phyloP scores from a whole-genome alignment of 1,284 basidiomycete species.

The Malassezia psittaci region DNA sequence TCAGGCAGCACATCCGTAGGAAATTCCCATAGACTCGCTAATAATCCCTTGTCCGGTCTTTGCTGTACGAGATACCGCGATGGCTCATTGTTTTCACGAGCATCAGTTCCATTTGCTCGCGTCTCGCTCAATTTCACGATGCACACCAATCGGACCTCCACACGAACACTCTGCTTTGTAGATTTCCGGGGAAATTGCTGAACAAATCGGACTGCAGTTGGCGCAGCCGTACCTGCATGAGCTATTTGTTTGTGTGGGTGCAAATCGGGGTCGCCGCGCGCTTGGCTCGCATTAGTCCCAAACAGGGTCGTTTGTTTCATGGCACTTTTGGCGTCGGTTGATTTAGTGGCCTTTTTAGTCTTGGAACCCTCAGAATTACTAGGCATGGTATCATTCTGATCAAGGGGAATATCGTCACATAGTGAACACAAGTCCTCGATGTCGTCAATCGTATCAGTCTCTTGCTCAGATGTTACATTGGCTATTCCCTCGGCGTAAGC shows the following conservation, averaged over 20 bases:
- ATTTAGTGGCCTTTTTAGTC: neutral
- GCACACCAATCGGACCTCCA: slow-evolving; percentile 75
- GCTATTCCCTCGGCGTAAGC: slow-evolving; percentile 15
- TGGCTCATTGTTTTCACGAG: neutral
- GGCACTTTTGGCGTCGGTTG: neutral
- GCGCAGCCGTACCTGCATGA: neutral
- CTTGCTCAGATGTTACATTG: neutral
- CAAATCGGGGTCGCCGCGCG: neutral
- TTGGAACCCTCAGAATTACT: neutral
- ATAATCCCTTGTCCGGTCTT: slow-evolving; percentile 53
- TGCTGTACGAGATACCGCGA: slow-evolving; percentile 19
- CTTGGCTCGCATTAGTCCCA: slow-evolving; percentile 1
- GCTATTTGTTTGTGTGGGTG: too few species aligned
- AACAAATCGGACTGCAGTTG: slow-evolving; percentile 17
- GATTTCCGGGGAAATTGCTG: slow-evolving; percentile 78
- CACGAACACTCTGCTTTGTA: slow-evolving; percentile 68
- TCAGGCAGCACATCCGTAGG: slow-evolving; percentile 17
- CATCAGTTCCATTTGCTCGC: neutral
- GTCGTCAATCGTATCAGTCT: slow-evolving; percentile 7
- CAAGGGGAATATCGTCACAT: slow-evolving; percentile 28
- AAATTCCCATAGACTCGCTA: slow-evolving; percentile 44
- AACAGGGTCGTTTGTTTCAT: slow-evolving; percentile 19
- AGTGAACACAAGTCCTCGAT: slow-evolving; percentile 36
- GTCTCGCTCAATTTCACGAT: slow-evolving; percentile 51
- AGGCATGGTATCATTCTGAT: neutral